These are phyloP conservation scores for Boeremia exigua DNA, from an alignment of 2,329 filamentous ascomycete species.

Conservation along the genomic window DNA sequence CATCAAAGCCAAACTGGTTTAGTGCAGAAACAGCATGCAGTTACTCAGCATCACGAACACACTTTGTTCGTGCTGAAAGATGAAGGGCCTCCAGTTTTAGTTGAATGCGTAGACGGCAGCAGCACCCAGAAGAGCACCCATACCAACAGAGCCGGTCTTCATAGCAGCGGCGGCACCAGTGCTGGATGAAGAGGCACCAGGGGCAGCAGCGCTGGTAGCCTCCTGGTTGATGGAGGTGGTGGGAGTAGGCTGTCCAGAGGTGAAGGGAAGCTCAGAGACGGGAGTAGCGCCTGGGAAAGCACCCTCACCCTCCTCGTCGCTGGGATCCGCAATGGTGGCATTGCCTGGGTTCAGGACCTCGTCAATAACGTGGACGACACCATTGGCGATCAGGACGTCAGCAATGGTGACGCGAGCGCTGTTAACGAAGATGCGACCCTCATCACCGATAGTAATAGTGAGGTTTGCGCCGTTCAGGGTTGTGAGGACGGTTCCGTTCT, in stretches of 20 bases:
- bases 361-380: constrained; percentile 61
- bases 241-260: constrained; percentile 58
- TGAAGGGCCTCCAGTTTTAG: constrained; percentile 7
- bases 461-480: constrained; percentile 48
- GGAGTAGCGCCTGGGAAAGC: constrained; percentile 61
- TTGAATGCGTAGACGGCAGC: constrained; percentile 45
- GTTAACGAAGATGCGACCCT: constrained; percentile 52
- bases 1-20: background rate
- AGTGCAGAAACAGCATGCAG: background rate
- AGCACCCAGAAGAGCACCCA: constrained; percentile 56
- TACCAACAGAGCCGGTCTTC: constrained; percentile 52
- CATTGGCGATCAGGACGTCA: constrained; percentile 53
- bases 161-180: constrained; percentile 35
- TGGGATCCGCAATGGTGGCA: constrained; percentile 52
- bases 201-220: constrained; percentile 30
- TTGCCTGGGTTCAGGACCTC: constrained; percentile 63
- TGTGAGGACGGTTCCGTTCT: constrained; percentile 48
- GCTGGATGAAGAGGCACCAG: constrained; percentile 23
- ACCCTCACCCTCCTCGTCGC: constrained; percentile 55
- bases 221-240: constrained; percentile 50
- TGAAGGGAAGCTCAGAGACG: constrained; percentile 60
- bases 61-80: background rate
- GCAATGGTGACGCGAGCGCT: constrained; percentile 50
- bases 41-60: background rate
- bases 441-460: constrained; percentile 47